Conservation (phyloP, 768 basidiomycete species). For the Tulasnella sp. region DNA sequence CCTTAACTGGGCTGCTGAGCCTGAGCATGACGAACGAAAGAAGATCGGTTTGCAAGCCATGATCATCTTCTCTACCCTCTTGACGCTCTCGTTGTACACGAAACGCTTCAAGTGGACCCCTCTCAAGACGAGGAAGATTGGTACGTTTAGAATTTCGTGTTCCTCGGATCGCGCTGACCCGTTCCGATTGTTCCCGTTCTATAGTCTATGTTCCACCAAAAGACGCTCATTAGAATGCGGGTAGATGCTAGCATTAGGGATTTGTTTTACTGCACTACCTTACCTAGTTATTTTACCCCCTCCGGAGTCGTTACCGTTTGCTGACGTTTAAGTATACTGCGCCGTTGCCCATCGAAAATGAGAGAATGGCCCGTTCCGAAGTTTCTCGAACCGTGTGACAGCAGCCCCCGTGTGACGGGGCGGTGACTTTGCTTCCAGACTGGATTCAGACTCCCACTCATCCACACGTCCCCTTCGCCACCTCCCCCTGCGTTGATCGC, state of each 20-base stretch:
- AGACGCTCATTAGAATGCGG: constrained; percentile 27
- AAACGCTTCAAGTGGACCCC: constrained; percentile 93
- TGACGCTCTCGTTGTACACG: constrained; percentile 72
- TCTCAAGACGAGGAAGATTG: constrained; percentile 89
- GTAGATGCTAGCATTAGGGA: neutral
- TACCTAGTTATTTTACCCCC: constrained; percentile 2
- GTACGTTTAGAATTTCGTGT: constrained; percentile 40
- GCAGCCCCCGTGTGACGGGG: neutral
- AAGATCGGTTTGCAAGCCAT: constrained; percentile 94
- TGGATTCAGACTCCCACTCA: neutral
- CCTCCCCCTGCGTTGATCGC: neutral
- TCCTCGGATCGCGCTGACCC: constrained; percentile 15
- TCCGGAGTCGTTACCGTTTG: neutral
- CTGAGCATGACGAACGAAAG: constrained; percentile 96
- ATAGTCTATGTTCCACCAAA: constrained; percentile 38
- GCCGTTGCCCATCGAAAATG: neutral
- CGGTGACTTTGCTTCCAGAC: neutral
- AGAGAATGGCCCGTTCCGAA: neutral
- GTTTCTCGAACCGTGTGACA: constrained; percentile 1
- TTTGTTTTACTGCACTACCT: neutral
- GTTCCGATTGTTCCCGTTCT: constrained; percentile 3
- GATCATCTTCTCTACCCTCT: constrained; percentile 82
- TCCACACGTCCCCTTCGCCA: neutral
- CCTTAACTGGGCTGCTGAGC: constrained; percentile 95
- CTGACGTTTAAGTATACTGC: neutral